A percentile compares a stretch with the other conserved stretches of the same genome.
phyloP scores from a whole-genome alignment of 352 stramenopile species.

The Blastocystis sp. region DNA sequence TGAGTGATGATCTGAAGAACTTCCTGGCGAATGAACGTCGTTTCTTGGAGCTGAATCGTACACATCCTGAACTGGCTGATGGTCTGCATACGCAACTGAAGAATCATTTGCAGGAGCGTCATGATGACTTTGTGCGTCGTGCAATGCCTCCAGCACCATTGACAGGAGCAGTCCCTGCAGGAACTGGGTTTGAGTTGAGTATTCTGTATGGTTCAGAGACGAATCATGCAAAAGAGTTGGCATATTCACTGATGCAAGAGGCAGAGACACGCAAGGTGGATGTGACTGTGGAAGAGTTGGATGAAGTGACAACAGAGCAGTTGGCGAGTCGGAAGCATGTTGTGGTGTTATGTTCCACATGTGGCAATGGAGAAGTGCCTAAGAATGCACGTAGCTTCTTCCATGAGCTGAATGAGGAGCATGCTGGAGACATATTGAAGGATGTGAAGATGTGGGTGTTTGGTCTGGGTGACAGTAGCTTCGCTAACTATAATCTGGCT shows the following conservation, averaged over 20 bases:
- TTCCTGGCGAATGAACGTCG: constrained; percentile 82
- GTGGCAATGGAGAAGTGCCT: constrained; percentile 74
- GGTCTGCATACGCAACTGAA: constrained; percentile 70
- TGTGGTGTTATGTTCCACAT: constrained; percentile 75
- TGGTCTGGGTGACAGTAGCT: constrained; percentile 72
- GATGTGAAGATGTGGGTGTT: constrained; percentile 73
- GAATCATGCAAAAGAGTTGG: constrained; percentile 72
- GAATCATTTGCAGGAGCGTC: constrained; percentile 74
- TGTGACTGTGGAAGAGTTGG: constrained; percentile 69
- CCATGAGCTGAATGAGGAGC: neutral
- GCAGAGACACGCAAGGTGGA: constrained; percentile 69
- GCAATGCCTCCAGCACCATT: constrained; percentile 72
- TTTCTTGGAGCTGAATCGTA: constrained; percentile 78
- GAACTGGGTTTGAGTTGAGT: constrained; percentile 72
- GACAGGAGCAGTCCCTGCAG: constrained; percentile 67
- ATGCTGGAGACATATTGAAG: constrained; percentile 64
- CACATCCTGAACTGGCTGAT: constrained; percentile 71
- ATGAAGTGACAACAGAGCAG: constrained; percentile 74
- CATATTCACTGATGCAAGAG: constrained; percentile 72
- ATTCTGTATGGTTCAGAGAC: constrained; percentile 75
- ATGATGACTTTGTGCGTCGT: constrained; percentile 72
- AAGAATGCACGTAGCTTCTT: constrained; percentile 73
- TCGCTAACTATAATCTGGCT: constrained; percentile 77
- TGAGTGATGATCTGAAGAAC: constrained; percentile 78
- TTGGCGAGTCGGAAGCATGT: constrained; percentile 72